phyloP scores from a whole-genome alignment of 257 asterid genomes.

The Nemophila menziesii region DNA sequence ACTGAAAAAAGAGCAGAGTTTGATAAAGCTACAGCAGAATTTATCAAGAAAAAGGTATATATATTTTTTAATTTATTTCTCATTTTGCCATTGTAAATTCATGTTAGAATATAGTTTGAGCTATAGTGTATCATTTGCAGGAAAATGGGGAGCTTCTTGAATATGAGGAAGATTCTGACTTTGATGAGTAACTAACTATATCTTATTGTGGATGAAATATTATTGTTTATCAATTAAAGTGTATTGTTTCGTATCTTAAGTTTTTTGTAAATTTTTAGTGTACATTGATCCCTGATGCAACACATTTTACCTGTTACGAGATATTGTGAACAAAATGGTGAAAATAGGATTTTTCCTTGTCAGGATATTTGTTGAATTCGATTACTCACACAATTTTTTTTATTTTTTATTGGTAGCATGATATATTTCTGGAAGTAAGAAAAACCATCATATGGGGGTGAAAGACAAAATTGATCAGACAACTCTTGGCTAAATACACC shows the following conservation, averaged over 20 bases:
- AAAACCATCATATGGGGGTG: too few relatives aligned
- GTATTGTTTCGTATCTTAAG: not conserved
- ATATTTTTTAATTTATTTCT: not conserved
- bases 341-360: not conserved
- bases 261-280: not conserved
- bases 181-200: conserved; percentile 13
- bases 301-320: not conserved
- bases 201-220: not conserved
- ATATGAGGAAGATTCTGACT: conserved; percentile 51
- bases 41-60: conserved; percentile 46
- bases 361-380: too few relatives aligned
- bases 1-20: conserved; percentile 89
- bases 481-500: too few relatives aligned
- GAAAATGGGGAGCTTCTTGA: conserved; percentile 63
- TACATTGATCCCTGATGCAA: not conserved
- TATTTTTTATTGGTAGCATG: too few relatives aligned
- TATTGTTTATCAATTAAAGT: not conserved
- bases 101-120: conserved; percentile 3
- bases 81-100: not conserved
- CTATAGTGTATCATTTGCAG: conserved; percentile 28
- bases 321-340: not conserved
- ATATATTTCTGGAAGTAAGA: too few relatives aligned
- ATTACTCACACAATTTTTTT: too few relatives aligned
- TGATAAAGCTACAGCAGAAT: conserved; percentile 61
- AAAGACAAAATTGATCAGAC: too few relatives aligned